Evolutionary conservation across 78 protist genomes (phyloP), one percentile per base, ranked within the genome.

Genomic region (Reticulomyxa filosa): DNA sequence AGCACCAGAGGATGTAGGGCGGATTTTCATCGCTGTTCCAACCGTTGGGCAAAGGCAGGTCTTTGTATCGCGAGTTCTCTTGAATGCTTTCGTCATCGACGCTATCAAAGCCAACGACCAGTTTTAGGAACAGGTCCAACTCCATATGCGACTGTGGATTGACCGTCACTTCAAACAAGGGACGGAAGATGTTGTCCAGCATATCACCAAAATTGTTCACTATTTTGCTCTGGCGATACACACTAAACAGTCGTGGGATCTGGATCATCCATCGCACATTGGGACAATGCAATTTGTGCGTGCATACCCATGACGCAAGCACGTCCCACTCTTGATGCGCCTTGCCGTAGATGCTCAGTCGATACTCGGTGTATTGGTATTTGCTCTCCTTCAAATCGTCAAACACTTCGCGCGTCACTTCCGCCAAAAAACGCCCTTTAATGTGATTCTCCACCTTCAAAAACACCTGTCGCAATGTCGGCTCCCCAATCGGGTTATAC

Each of bases 11-110:
- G 35, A 86, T 38, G 70, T 86, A 94, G 17, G 96, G 97, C 42
- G 97, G 97, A 74, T 94, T 87, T 39, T 65, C 64, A 26, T 23
- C 57, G 17, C 35, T 1, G n/a, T 39, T 37, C 96, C 98, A 92
- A 26, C 77, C 77, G 27, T 29, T 22, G 30, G 94, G 90, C 3
- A 55, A 33, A 10, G 59, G 59, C 59, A 55, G 26, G 11, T 11
- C 59, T 29, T 8, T 33, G 11, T 20, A 55, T 29, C 30, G 30
- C 30, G 39, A 29, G 26, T 33, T 8, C 70, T 85, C 95, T n/a
- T 77, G 80, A 46, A 68, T 80, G 10, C 73, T 46, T 64, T 94
- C 99, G 75, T 94, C 96, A 46, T 91, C 99, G 2, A 94, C 96
- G 35, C 77, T 61, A 69, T 94, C 99, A 53, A 94, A 88, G 33